phyloP scores from a whole-genome alignment of 306 rosid genomes.

The Quercus rubra region DNA sequence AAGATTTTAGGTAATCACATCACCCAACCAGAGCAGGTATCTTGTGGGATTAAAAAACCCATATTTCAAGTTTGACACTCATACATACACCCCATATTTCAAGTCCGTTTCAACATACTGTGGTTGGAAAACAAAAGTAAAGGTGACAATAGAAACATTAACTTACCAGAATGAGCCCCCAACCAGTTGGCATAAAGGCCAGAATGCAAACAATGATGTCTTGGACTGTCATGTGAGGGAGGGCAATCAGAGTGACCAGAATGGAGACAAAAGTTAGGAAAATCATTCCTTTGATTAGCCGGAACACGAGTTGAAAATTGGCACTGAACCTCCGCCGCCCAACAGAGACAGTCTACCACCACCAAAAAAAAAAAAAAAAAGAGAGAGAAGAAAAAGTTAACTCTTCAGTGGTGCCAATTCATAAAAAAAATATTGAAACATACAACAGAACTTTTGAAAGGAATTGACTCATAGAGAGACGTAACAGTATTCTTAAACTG shows the following conservation, averaged over 20 bases:
- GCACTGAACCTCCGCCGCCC: conserved; percentile 94
- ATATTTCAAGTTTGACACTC: not conserved
- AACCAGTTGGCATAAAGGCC: conserved; percentile 99
- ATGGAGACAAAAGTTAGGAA: conserved; percentile 78
- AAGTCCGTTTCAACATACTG: not conserved
- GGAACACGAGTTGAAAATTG: conserved; percentile 83
- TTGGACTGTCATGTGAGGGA: conserved; percentile 80
- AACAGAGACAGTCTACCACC: conserved; percentile 67
- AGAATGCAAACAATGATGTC: conserved; percentile 94
- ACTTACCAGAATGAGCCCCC: conserved; percentile 94
- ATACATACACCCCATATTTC: not conserved
- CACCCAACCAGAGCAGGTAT: not conserved
- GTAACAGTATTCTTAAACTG: not conserved
- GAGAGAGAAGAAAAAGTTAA: not conserved
- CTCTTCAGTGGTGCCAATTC: not conserved
- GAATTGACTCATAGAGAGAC: not conserved
- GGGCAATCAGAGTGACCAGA: conserved; percentile 73
- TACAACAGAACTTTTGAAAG: not conserved
- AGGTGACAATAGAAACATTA: not conserved
- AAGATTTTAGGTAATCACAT: not conserved
- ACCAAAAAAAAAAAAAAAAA: not conserved
- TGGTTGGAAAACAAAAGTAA: not conserved
- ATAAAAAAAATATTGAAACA: not conserved
- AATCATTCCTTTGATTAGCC: conserved; percentile 87
- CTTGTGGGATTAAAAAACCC: not conserved